Percentiles rank a stretch among this genome's conserved stretches.
Evolutionary conservation across 306 rosid species (phyloP).

Genomic region (Medicago lupulina): DNA sequence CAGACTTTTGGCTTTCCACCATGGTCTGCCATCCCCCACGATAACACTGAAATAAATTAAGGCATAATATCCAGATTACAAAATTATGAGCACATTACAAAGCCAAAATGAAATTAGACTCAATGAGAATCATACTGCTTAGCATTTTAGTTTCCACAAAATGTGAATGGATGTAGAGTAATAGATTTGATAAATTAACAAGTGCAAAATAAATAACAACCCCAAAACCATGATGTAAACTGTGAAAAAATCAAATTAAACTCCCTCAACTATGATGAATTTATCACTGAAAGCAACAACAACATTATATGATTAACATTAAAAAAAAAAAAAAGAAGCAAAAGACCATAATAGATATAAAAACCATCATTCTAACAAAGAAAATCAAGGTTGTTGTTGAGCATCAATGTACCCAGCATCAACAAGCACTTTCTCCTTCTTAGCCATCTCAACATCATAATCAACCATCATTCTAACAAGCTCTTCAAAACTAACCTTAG

Average conservation of each 20-base stretch:
- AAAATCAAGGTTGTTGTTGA: conserved; percentile 82
- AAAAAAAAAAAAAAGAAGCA: neutral
- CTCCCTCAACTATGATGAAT: conserved; percentile 33
- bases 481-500: conserved; percentile 80
- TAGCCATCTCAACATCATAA: conserved; percentile 81
- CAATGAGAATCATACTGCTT: neutral
- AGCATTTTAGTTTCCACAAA: conserved; percentile 5
- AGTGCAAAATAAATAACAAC: conserved; percentile 21
- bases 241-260: conserved; percentile 30
- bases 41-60: neutral
- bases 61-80: neutral
- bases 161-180: neutral
- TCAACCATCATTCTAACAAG: conserved; percentile 99
- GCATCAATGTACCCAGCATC: conserved; percentile 99
- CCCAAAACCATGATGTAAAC: conserved; percentile 24
- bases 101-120: neutral
- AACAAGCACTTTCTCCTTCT: conserved; percentile 96
- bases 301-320: neutral
- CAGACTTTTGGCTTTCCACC: too few species aligned
- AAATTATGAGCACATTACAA: conserved; percentile 4
- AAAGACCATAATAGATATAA: neutral
- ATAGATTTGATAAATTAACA: conserved; percentile 16
- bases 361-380: neutral
- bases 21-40: too few species aligned
- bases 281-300: conserved; percentile 24